Percentiles rank a stretch among this genome's conserved stretches.
Evolutionary conservation across 768 basidiomycete genomes (phyloP).

Genomic region (Rhodosporidiobolus odoratus): DNA sequence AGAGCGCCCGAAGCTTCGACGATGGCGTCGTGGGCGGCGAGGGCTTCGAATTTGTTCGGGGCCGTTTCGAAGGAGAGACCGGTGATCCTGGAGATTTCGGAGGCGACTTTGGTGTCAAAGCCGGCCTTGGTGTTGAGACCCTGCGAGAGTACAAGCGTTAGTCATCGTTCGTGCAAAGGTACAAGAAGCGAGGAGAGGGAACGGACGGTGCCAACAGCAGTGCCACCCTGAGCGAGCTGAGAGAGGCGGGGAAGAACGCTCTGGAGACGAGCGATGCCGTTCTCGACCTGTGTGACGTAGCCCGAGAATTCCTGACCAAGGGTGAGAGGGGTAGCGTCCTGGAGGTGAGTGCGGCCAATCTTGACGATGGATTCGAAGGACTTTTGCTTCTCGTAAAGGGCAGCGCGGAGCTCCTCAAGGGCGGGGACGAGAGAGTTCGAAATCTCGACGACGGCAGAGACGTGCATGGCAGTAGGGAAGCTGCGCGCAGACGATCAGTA

Average conservation of each 20-base stretch:
- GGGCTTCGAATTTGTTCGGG: slow-evolving; percentile 99
- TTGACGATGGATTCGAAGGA: slow-evolving; percentile 90
- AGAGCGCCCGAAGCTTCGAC: slow-evolving; percentile 96
- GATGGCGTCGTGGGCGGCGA: slow-evolving; percentile 95
- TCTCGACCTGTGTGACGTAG: slow-evolving; percentile 88
- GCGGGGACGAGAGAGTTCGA: slow-evolving; percentile 74
- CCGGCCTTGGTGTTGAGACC: slow-evolving; percentile 95
- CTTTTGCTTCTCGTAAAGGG: slow-evolving; percentile 72
- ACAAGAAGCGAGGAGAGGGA: background rate
- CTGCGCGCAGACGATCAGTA: slow-evolving; percentile 49
- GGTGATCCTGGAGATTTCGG: slow-evolving; percentile 83
- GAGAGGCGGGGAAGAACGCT: slow-evolving; percentile 77
- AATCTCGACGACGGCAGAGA: slow-evolving; percentile 89
- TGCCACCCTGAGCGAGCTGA: slow-evolving; percentile 91
- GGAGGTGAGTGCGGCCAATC: slow-evolving; percentile 94
- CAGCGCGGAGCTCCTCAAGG: slow-evolving; percentile 72
- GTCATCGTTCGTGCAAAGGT: background rate
- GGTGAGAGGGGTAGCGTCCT: slow-evolving; percentile 95
- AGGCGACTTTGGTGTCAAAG: slow-evolving; percentile 89
- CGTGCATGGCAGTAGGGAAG: slow-evolving; percentile 99
- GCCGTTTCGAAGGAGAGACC: slow-evolving; percentile 90
- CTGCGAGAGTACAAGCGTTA: slow-evolving; percentile 48
- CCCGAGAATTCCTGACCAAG: slow-evolving; percentile 98
- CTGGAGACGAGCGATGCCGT: slow-evolving; percentile 79
- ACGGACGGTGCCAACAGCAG: slow-evolving; percentile 92